Conservation (phyloP, 805 yeast species). For the Candida railenensis region DNA sequence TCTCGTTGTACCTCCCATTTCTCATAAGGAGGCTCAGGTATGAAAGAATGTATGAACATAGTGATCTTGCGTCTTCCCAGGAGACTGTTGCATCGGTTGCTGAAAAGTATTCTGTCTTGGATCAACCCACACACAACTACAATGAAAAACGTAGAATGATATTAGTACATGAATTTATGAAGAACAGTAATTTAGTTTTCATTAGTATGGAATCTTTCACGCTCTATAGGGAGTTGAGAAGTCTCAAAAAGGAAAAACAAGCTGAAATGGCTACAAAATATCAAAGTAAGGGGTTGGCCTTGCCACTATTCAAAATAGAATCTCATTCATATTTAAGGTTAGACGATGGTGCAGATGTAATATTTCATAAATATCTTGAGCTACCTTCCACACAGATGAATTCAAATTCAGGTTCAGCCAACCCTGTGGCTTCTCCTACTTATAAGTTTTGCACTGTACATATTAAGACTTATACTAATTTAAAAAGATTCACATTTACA, state of each 20-base stretch:
- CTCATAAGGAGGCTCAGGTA: constrained; percentile 30
- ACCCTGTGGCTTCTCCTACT: neutral
- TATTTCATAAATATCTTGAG: constrained; percentile 31
- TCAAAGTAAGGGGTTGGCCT: constrained; percentile 31
- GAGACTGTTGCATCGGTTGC: constrained; percentile 4
- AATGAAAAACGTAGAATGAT: constrained; percentile 28
- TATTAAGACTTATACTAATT: constrained; percentile 23
- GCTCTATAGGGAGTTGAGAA: constrained; percentile 26
- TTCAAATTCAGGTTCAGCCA: constrained; percentile 13
- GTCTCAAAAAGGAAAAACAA: constrained; percentile 16
- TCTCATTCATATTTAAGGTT: constrained; percentile 33
- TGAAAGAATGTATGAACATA: constrained; percentile 11
- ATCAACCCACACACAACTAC: constrained; percentile 18
- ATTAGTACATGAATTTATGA: constrained; percentile 33
- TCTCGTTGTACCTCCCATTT: constrained; percentile 36
- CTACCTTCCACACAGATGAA: too few species aligned
- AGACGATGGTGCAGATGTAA: constrained; percentile 32
- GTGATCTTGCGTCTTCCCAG: neutral
- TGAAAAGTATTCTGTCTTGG: constrained; percentile 16
- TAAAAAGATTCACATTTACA: constrained; percentile 27
- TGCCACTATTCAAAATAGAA: constrained; percentile 35
- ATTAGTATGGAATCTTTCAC: constrained; percentile 27
- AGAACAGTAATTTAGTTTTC: constrained; percentile 27
- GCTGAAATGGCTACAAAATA: constrained; percentile 33
- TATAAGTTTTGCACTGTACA: constrained; percentile 30